Evolutionary conservation across 805 yeast species (phyloP).

Genomic region (Candida corydali): DNA sequence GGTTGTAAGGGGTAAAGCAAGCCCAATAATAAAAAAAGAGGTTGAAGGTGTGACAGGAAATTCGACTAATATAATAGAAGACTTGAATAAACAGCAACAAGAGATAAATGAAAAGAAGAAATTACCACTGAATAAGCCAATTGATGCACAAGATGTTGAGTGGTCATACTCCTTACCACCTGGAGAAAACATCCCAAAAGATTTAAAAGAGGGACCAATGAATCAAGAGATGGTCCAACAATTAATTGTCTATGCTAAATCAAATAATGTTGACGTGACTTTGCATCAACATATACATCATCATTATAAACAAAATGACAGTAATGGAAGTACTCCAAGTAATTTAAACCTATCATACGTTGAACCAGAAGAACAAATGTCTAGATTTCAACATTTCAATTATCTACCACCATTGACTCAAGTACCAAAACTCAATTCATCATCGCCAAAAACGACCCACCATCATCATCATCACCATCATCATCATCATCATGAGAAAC

Average conservation of each 20-base stretch:
- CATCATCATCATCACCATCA: slow-evolving; percentile 30
- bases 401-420: slow-evolving; percentile 68
- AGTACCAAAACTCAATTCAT: slow-evolving; percentile 65
- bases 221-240: slow-evolving; percentile 51
- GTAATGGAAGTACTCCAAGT: slow-evolving; percentile 4
- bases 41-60: slow-evolving; percentile 48
- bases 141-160: slow-evolving; percentile 34
- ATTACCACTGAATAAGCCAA: slow-evolving; percentile 1
- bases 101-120: slow-evolving; percentile 4
- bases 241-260: slow-evolving; percentile 57
- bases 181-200: slow-evolving; percentile 26
- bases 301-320: slow-evolving; percentile 42
- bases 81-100: slow-evolving; percentile 9
- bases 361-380: slow-evolving; percentile 52
- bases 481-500: slow-evolving; percentile 14
- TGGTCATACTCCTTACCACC: slow-evolving; percentile 59
- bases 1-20: slow-evolving; percentile 65
- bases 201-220: slow-evolving; percentile 45
- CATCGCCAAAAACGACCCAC: slow-evolving; percentile 33
- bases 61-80: slow-evolving; percentile 5
- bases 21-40: slow-evolving; percentile 50
- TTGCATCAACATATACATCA: slow-evolving; percentile 86
- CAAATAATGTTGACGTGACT: slow-evolving; percentile 54
- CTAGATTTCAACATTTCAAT: slow-evolving; percentile 67
- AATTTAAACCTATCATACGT: slow-evolving; percentile 10